phyloP scores from a whole-genome alignment of 345 rosid species.

The Salix viminalis region DNA sequence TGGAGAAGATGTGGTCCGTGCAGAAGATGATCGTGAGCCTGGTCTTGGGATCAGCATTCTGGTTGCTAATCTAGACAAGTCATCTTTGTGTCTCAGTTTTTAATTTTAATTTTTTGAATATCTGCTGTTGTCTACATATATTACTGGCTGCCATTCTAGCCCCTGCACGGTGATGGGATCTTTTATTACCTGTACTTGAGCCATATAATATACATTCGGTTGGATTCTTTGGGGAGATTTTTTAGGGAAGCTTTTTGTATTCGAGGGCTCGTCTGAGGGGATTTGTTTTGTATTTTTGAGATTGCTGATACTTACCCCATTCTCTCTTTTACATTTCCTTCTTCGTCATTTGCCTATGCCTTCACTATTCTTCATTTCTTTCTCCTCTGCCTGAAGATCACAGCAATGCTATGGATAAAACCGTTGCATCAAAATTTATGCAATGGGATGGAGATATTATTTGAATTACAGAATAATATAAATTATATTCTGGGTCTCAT shows the following conservation, averaged over 20 bases:
- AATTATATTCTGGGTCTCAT: too few species aligned
- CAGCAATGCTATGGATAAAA: too few species aligned
- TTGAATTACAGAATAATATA: too few species aligned
- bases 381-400: not conserved
- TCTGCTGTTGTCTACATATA: not conserved
- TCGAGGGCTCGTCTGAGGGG: not conserved
- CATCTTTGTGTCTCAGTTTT: not conserved
- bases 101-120: not conserved
- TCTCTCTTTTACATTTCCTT: not conserved
- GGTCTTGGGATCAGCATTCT: conserved; percentile 33
- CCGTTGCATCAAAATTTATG: too few species aligned
- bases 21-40: conserved; percentile 30
- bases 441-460: too few species aligned
- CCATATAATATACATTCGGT: conserved; percentile 23
- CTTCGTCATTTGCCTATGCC: not conserved
- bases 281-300: conserved; percentile 13
- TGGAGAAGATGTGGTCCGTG: conserved; percentile 27
- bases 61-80: conserved; percentile 33
- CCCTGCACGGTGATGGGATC: conserved; percentile 8
- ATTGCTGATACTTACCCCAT: conserved; percentile 14
- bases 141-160: conserved; percentile 27
- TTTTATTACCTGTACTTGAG: conserved; percentile 15
- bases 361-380: not conserved
- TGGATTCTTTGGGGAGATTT: conserved; percentile 42
- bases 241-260: conserved; percentile 28